A percentile compares a stretch with the other conserved stretches of the same genome.
Evolutionary conservation across 441 rosid genomes (phyloP).

Genomic region (Bocquillonia castaneifolia): DNA sequence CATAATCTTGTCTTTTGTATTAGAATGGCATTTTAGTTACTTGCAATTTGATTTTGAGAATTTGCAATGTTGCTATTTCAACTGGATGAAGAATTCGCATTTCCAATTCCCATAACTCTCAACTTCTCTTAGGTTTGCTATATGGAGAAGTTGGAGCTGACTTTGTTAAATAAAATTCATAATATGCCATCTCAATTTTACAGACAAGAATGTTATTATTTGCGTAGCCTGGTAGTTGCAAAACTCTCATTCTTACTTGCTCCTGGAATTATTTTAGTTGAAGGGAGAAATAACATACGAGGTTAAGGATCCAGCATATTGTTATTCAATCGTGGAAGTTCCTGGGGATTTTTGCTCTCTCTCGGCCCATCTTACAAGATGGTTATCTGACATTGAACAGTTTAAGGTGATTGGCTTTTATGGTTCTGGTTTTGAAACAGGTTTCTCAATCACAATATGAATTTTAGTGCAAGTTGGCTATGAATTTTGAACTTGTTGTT

Average conservation of each 20-base stretch:
- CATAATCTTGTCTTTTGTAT: background rate
- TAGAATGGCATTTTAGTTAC: background rate
- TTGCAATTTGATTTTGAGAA: background rate
- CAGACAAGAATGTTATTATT: background rate
- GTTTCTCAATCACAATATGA: background rate
- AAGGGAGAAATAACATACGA: slow-evolving; percentile 85
- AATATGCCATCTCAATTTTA: background rate
- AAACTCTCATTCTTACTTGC: slow-evolving; percentile 17
- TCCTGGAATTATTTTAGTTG: slow-evolving; percentile 40
- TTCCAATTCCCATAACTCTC: background rate
- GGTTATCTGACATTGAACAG: slow-evolving; percentile 75
- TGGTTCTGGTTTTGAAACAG: slow-evolving; percentile 11
- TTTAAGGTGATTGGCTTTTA: slow-evolving; percentile 54
- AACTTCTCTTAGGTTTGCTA: background rate
- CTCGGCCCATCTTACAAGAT: slow-evolving; percentile 60
- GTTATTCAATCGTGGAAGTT: slow-evolving; percentile 50
- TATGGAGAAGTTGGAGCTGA: background rate
- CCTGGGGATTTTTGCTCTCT: slow-evolving; percentile 65
- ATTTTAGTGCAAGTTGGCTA: background rate
- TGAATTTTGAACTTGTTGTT: background rate
- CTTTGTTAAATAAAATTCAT: background rate
- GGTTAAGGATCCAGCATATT: slow-evolving; percentile 73
- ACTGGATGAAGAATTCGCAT: background rate
- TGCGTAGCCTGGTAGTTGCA: background rate
- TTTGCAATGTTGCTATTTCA: background rate